A percentile compares a stretch with the other conserved stretches of the same genome.
Conservation (phyloP, 768 basidiomycete species). For the Hysterangium stoloniferum region DNA sequence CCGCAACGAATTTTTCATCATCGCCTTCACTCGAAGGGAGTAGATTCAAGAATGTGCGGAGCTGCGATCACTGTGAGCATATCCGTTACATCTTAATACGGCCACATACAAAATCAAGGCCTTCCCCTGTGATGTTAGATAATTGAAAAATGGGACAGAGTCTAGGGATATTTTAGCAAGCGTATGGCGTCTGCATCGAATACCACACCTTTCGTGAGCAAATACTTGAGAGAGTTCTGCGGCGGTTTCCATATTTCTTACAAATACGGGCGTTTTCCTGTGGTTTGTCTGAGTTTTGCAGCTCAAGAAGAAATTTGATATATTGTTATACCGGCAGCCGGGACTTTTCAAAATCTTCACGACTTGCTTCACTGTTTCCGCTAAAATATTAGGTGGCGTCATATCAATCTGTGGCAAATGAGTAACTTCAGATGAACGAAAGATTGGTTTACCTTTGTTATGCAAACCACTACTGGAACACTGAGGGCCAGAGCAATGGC, state of each 20-base stretch:
- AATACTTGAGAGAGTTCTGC: conserved; percentile 72
- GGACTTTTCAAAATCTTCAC: conserved; percentile 88
- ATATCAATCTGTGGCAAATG: conserved; percentile 69
- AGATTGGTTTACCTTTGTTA: conserved; percentile 66
- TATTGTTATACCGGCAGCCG: conserved; percentile 65
- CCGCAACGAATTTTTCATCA: conserved; percentile 66
- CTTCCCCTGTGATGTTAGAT: conserved; percentile 93
- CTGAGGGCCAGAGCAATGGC: conserved; percentile 90
- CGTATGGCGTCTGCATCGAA: neutral
- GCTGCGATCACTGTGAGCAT: conserved; percentile 28
- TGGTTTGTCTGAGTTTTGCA: too few species aligned
- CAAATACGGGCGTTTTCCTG: conserved; percentile 78
- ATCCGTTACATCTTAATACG: conserved; percentile 2
- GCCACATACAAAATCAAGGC: conserved; percentile 61
- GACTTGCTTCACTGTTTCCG: conserved; percentile 89
- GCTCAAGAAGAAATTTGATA: neutral
- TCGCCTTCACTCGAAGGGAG: conserved; percentile 84
- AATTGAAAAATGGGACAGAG: conserved; percentile 87
- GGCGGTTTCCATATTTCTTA: conserved; percentile 74
- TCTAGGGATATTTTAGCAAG: conserved; percentile 38
- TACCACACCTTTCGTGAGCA: conserved; percentile 56
- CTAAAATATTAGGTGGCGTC: conserved; percentile 88
- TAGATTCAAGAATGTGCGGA: conserved; percentile 87
- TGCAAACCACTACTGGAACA: conserved; percentile 88
- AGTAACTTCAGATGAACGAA: neutral